Evolutionary conservation across 495 filamentous ascomycete genomes (phyloP).

Genomic region (Annulohypoxylon nitens): DNA sequence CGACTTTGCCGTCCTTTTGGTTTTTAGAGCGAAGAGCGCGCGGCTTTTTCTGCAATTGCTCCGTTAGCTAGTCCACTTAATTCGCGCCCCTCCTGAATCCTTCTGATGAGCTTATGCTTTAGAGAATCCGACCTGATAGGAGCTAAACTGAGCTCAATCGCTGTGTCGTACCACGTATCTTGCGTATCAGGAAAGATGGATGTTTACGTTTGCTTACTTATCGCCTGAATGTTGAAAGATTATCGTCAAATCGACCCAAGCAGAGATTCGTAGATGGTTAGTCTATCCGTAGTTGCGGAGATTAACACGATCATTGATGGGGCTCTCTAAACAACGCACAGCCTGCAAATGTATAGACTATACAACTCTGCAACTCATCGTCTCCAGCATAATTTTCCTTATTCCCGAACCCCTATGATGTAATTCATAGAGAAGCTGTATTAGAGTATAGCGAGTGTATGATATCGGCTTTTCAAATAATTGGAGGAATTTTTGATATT

Average conservation of each 20-base stretch:
- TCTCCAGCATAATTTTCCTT: not conserved
- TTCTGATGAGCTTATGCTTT: conserved; percentile 3
- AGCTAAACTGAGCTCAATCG: not conserved
- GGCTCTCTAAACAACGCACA: conserved; percentile 1
- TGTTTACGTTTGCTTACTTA: not conserved
- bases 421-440: not conserved
- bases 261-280: not conserved
- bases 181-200: not conserved
- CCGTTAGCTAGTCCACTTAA: conserved; percentile 1
- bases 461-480: not conserved
- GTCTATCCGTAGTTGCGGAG: not conserved
- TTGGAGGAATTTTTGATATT: not conserved
- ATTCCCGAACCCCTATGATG: not conserved
- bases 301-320: not conserved
- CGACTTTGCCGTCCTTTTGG: not conserved
- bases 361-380: not conserved
- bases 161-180: conserved; percentile 3
- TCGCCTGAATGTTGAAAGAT: not conserved
- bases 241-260: not conserved
- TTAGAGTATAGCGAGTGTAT: not conserved
- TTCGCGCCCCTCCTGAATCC: not conserved
- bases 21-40: not conserved
- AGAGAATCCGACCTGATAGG: not conserved
- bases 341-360: not conserved
- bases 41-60: not conserved